Evolutionary conservation across 805 yeast genomes (phyloP), one percentile per base, ranked within the genome.

Genomic region (Cyberlindnera nakhonratchasimensis): DNA sequence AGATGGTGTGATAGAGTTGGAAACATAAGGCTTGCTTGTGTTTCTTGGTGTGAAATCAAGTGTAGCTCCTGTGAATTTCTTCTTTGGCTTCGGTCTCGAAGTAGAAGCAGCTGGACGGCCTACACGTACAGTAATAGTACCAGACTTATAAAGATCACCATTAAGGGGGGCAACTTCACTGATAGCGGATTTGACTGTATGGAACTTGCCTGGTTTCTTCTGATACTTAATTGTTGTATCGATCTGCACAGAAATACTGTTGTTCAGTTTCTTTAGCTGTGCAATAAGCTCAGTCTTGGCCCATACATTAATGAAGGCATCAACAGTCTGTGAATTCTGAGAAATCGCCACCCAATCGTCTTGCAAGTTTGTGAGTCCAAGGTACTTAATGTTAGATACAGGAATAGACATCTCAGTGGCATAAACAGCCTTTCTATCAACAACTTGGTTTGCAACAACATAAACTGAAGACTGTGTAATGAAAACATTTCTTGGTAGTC

Each of bases 231-330:
- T 75, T 0, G 85, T 75, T 3, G 85, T 75, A 2, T 83, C 90
- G 48, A 93, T 74, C 32, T 72, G 74, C 34, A 93, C 74, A 3
- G 72, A 69, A 36, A 88, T 65, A 0, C 75, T 72, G 13, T 73
- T 72, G 53, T 80, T 79, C 38, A 82, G 48, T 47, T 75, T 75
- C 58, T 80, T 83, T 59, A 90, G 64, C 36, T 83, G 85, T 0
- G 96, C 80, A 1, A 86, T 67, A 40, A 93, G 67, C 60, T 93
- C 99, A 0, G 98, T 93, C 66, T 93, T 93, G 69, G 93, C 86
- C 43, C 77, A 76, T 45, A 89, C 73, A 63, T 86, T 85, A 47
- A 93, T 69, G 44, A 93, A 77, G 11, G 86, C 73, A 64, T 93
- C 99, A 1, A 96, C 88, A 2, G 62, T 56, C 3, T 66, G 52